Evolutionary conservation across 2,329 filamentous ascomycete species (phyloP).

Genomic region (Cytospora schulzeri): DNA sequence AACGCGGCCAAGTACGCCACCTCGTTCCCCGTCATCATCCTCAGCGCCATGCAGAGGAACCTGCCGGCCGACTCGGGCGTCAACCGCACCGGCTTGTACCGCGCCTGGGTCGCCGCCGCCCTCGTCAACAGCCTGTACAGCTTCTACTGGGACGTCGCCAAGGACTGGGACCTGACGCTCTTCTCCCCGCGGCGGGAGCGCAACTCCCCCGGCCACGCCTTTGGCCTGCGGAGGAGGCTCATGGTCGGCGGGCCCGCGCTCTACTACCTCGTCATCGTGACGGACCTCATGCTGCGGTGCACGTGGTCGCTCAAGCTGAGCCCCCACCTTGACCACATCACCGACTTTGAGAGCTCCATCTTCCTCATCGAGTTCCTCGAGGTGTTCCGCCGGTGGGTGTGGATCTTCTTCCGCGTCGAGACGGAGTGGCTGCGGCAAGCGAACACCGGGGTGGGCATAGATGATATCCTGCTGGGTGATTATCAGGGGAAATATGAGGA

Average conservation of each 20-base stretch:
- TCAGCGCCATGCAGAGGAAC: constrained; percentile 73
- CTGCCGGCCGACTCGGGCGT: constrained; percentile 45
- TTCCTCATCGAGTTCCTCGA: constrained; percentile 87
- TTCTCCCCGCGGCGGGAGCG: constrained; percentile 64
- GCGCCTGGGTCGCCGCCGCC: constrained; percentile 70
- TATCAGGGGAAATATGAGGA: constrained; percentile 66
- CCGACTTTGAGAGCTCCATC: constrained; percentile 84
- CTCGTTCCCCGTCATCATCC: constrained; percentile 86
- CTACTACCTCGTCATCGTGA: constrained; percentile 79
- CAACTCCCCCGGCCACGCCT: constrained; percentile 67
- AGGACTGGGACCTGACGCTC: constrained; percentile 93
- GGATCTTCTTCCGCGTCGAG: constrained; percentile 95
- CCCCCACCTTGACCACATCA: constrained; percentile 78
- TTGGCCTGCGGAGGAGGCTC: constrained; percentile 74
- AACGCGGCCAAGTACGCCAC: constrained; percentile 96
- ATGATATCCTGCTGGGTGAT: constrained; percentile 76
- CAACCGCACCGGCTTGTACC: constrained; percentile 49
- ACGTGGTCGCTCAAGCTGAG: constrained; percentile 91
- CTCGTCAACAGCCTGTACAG: constrained; percentile 86
- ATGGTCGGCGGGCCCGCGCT: constrained; percentile 67
- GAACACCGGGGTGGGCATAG: constrained; percentile 58
- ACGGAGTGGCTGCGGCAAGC: constrained; percentile 79
- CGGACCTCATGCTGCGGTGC: constrained; percentile 82
- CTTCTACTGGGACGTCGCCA: constrained; percentile 98
- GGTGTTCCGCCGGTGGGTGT: constrained; percentile 87